These are phyloP conservation scores for Entelexis sorbosivorans DNA, from an alignment of 1,139 yeast species.

Conservation along the genomic window DNA sequence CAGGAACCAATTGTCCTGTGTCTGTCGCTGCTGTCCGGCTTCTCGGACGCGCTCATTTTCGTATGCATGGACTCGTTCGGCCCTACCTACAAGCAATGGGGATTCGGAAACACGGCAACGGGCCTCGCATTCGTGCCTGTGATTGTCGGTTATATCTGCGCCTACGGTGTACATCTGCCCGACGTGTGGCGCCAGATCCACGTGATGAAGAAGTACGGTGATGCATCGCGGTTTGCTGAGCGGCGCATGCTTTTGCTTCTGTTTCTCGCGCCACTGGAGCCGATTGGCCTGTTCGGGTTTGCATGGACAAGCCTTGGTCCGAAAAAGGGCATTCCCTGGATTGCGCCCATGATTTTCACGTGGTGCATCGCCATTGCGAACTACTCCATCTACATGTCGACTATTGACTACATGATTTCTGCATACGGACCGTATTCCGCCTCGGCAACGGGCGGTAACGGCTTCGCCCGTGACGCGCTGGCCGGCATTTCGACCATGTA, in stretches of 20 bases:
- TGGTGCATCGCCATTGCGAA: conserved; percentile 19
- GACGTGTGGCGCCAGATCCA: conserved; percentile 18
- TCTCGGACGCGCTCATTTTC: conserved; percentile 19
- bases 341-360: conserved; percentile 18
- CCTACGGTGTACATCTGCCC: conserved; percentile 8
- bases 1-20: conserved; percentile 19
- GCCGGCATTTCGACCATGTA: conserved; percentile 20
- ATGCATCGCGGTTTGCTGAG: conserved; percentile 20
- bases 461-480: conserved; percentile 19
- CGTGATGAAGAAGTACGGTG: conserved; percentile 18
- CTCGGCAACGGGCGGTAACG: conserved; percentile 22
- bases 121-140: conserved; percentile 18
- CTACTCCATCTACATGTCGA: conserved; percentile 19
- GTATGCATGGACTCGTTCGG: conserved; percentile 14
- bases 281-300: conserved; percentile 19
- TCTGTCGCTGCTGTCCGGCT: conserved; percentile 18
- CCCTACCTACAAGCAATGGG: conserved; percentile 15
- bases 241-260: conserved; percentile 18
- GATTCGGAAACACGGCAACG: conserved; percentile 16
- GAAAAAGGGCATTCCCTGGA: conserved; percentile 19
- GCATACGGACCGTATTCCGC: conserved; percentile 21
- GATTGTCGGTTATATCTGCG: conserved; percentile 16
- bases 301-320: conserved; percentile 20
- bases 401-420: conserved; percentile 20
- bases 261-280: conserved; percentile 19